These are phyloP conservation scores for Obelidium mucronatum DNA, from an alignment of 192 early-diverging fungal species.

Conservation along the genomic window DNA sequence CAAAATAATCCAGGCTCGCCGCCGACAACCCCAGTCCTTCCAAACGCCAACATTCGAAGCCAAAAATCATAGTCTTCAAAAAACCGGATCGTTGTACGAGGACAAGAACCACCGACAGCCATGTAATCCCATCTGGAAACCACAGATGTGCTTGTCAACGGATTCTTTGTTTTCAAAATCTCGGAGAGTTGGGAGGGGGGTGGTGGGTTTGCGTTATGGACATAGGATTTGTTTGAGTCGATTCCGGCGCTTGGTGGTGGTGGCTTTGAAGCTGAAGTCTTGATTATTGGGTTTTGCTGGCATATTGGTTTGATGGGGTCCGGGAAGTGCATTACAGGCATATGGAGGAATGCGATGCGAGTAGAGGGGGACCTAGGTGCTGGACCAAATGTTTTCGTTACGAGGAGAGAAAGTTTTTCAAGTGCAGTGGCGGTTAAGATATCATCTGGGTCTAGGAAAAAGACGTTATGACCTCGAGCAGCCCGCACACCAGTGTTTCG, in stretches of 20 bases:
- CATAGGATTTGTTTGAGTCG: neutral
- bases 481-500: slow-evolving; percentile 43
- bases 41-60: slow-evolving; percentile 34
- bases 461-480: slow-evolving; percentile 25
- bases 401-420: slow-evolving; percentile 38
- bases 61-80: slow-evolving; percentile 53
- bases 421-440: slow-evolving; percentile 31
- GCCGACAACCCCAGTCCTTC: slow-evolving; percentile 21
- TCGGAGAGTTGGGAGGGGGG: neutral
- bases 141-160: slow-evolving; percentile 30
- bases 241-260: slow-evolving; percentile 4
- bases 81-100: slow-evolving; percentile 30
- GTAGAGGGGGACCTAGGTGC: neutral
- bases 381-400: neutral
- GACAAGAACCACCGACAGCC: slow-evolving; percentile 48
- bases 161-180: slow-evolving; percentile 27
- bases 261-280: neutral
- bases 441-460: slow-evolving; percentile 51
- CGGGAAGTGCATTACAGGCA: slow-evolving; percentile 37
- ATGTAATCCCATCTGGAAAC: slow-evolving; percentile 33
- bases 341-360: slow-evolving; percentile 13
- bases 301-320: slow-evolving; percentile 13
- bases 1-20: slow-evolving; percentile 39
- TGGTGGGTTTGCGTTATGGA: slow-evolving; percentile 13
- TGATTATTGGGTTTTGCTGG: neutral